Base-by-base conservation (phyloP, 2,329 filamentous ascomycete genomes). In the Neocucurbitaria cava region DNA sequence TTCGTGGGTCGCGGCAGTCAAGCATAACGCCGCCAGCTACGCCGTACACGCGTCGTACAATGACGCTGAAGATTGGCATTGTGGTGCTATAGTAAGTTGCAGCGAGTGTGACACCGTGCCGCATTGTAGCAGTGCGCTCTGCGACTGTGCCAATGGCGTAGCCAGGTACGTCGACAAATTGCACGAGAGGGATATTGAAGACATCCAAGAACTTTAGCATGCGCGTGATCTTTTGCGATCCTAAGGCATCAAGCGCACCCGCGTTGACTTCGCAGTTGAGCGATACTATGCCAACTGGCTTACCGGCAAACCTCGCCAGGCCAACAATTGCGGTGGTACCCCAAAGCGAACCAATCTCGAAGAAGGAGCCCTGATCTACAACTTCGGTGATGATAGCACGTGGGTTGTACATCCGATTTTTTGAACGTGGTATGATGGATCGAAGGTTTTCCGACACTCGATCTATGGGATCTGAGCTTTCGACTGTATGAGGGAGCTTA, bases 21-120 rank as follows among this genome's bases (percentile, higher is more conserved):
- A 87, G 74, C 85, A 89, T 89, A 15, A 88, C 76, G 0, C 85
- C 86, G 0, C 86, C 86, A 1, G 86, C 87, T 1, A 89, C 86
- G 3, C 86, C 87, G 61, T 85, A 88, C 1, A 81, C 83, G 43
- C 85, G 81, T 5, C 86, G 78, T 1, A 84, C 83, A 4, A 89
- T 79, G n/a, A 89, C 83, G 50, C 77, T 85, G 74, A 88, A 88
- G 3, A 89, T 79, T 0, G 86, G 85, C 49, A 82, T 83, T 0
- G 85, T 88, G 0, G 85, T 88, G 20, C 82, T 82, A 67, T 83
- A 87, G 66, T 89, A 89, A 0, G 85, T 79, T 50, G 83, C 83
- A 5, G 83, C 85, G 1, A 88, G 79, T 41, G 84, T 81, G 3
- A 89, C 79, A 0, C 86, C 86, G 76, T 85, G 86, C 46, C 85